phyloP scores from a whole-genome alignment of 192 early-diverging fungal genomes.

The Backusella westeae region DNA sequence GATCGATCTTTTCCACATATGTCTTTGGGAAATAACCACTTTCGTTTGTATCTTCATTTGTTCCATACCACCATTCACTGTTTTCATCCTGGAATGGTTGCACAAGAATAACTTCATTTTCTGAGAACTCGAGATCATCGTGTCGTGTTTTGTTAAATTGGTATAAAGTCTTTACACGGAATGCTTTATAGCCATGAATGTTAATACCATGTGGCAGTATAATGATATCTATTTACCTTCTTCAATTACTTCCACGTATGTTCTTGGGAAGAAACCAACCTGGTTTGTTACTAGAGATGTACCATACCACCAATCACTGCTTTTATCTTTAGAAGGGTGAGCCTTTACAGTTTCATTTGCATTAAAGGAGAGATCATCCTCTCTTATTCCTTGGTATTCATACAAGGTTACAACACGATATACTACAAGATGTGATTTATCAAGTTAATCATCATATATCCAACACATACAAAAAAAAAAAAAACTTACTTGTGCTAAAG shows the following conservation, averaged over 20 bases:
- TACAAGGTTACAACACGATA: slow-evolving; percentile 41
- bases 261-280: slow-evolving; percentile 64
- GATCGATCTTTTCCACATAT: slow-evolving; percentile 45
- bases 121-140: slow-evolving; percentile 54
- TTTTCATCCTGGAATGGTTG: slow-evolving; percentile 53
- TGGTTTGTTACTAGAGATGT: slow-evolving; percentile 28
- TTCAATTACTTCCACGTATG: slow-evolving; percentile 50
- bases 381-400: slow-evolving; percentile 49
- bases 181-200: slow-evolving; percentile 21
- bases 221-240: slow-evolving; percentile 18
- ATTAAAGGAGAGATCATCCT: slow-evolving; percentile 56
- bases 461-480: background rate
- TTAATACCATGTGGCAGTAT: background rate
- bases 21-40: slow-evolving; percentile 63
- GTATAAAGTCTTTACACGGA: slow-evolving; percentile 40
- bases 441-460: background rate
- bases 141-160: slow-evolving; percentile 44
- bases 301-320: slow-evolving; percentile 71
- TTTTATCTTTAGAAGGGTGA: slow-evolving; percentile 47
- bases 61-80: slow-evolving; percentile 69
- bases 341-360: slow-evolving; percentile 55
- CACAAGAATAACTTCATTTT: slow-evolving; percentile 53
- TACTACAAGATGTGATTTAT: slow-evolving; percentile 14
- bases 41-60: slow-evolving; percentile 35
- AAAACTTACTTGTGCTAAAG: slow-evolving; percentile 33